These are phyloP conservation scores for Venturia effusa DNA, from an alignment of 2,329 filamentous ascomycete species.

Conservation along the genomic window DNA sequence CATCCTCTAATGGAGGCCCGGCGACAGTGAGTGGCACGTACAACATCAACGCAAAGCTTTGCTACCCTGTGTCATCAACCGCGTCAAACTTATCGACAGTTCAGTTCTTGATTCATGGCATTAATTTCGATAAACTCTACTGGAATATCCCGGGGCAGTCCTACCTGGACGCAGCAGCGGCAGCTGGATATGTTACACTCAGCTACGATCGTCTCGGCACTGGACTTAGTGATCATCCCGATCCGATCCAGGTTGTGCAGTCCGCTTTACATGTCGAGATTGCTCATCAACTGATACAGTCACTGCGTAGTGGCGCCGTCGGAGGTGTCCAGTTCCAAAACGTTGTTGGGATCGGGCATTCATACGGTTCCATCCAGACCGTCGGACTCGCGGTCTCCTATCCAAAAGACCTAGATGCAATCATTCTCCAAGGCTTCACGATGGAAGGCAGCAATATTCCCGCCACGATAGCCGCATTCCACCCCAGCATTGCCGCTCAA, in stretches of 20 bases:
- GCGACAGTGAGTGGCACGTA: slow-evolving; percentile 40
- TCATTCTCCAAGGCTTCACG: slow-evolving; percentile 50
- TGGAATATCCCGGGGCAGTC: slow-evolving; percentile 29
- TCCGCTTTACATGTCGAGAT: slow-evolving; percentile 27
- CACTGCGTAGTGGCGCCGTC: slow-evolving; percentile 21
- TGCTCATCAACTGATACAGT: slow-evolving; percentile 22
- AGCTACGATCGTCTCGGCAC: slow-evolving; percentile 33
- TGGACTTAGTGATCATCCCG: slow-evolving; percentile 27
- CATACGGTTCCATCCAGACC: slow-evolving; percentile 40
- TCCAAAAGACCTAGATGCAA: slow-evolving; percentile 44
- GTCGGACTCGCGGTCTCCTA: slow-evolving; percentile 44
- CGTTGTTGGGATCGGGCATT: slow-evolving; percentile 31
- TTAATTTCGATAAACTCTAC: slow-evolving; percentile 42
- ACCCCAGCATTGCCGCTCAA: slow-evolving; percentile 20
- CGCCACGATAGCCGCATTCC: slow-evolving; percentile 18
- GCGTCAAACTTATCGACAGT: slow-evolving; percentile 18
- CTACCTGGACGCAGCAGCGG: slow-evolving; percentile 40
- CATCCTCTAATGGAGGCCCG: not conserved
- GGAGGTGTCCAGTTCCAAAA: slow-evolving; percentile 21
- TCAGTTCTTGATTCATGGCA: slow-evolving; percentile 43
- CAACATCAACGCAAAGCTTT: slow-evolving; percentile 50
- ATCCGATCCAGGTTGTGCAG: slow-evolving; percentile 29
- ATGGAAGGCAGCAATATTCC: slow-evolving; percentile 21
- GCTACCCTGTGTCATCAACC: slow-evolving; percentile 38
- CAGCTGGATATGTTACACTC: slow-evolving; percentile 29